Percentiles rank a stretch among this genome's conserved stretches.
phyloP scores from a whole-genome alignment of 257 asterid species.

The Hygrophila difformis region DNA sequence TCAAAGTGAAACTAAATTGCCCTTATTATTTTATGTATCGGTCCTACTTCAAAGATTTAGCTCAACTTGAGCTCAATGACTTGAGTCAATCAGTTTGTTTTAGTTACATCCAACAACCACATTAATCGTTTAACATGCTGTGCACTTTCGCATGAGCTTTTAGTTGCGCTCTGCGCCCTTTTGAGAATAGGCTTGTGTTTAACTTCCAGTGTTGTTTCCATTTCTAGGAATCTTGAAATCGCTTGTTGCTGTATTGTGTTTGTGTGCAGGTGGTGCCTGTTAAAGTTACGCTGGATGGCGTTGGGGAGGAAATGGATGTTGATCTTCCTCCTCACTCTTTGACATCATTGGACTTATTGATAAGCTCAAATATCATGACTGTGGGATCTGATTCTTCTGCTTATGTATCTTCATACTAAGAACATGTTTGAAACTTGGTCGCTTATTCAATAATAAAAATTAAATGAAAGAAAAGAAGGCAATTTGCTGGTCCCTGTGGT shows the following conservation, averaged over 20 bases:
- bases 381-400: slow-evolving; percentile 28
- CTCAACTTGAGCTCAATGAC: too few relatives aligned
- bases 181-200: too few relatives aligned
- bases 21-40: too few relatives aligned
- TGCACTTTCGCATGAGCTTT: background rate
- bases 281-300: slow-evolving; percentile 26
- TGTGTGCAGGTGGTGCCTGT: slow-evolving; percentile 47
- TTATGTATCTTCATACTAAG: slow-evolving; percentile 29
- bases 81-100: background rate
- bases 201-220: background rate
- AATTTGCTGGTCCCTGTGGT: too few relatives aligned
- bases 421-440: slow-evolving; percentile 1
- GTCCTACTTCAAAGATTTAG: background rate
- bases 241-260: background rate
- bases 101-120: too few relatives aligned
- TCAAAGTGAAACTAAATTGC: too few relatives aligned
- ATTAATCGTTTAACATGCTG: background rate
- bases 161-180: too few relatives aligned
- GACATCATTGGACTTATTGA: slow-evolving; percentile 40
- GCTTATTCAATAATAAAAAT: background rate
- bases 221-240: slow-evolving; percentile 1
- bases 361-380: slow-evolving; percentile 19
- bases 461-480: too few relatives aligned
- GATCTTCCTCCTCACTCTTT: slow-evolving; percentile 46
- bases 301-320: slow-evolving; percentile 43